These are phyloP conservation scores for Annulohypoxylon stygium DNA, from an alignment of 495 filamentous ascomycete species.

Conservation along the genomic window DNA sequence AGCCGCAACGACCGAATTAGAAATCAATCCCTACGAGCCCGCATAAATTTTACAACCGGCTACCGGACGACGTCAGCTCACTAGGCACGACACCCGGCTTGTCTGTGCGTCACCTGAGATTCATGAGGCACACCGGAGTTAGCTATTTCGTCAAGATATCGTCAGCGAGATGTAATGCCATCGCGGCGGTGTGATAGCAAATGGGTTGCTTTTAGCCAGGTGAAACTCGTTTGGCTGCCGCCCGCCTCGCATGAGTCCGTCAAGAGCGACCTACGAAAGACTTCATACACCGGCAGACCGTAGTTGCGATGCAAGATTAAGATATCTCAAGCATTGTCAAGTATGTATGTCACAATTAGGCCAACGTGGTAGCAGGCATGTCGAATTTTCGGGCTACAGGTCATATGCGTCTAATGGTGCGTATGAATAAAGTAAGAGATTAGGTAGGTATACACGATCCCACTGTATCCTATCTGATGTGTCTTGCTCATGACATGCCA, in stretches of 20 bases:
- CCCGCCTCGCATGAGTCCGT: background rate
- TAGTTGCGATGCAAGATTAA: background rate
- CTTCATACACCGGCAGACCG: background rate
- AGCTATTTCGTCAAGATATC: background rate
- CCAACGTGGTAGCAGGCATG: background rate
- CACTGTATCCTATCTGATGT: background rate
- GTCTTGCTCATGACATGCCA: background rate
- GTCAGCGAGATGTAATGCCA: background rate
- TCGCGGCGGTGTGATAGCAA: conserved; percentile 13
- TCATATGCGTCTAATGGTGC: background rate
- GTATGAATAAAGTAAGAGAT: background rate
- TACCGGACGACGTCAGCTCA: conserved; percentile 2
- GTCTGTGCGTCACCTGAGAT: conserved; percentile 7
- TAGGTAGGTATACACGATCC: no score
- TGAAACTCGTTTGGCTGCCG: conserved; percentile 7
- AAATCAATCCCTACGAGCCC: background rate
- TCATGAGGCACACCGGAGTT: conserved; percentile 2
- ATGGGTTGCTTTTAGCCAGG: background rate
- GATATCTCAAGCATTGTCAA: background rate
- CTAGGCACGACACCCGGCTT: background rate
- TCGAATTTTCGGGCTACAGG: background rate
- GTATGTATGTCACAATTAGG: background rate
- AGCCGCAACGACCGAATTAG: background rate
- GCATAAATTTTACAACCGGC: background rate
- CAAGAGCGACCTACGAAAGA: background rate